Evolutionary conservation across 2,329 filamentous ascomycete genomes (phyloP), one percentile per base, ranked within the genome.

Genomic region (Scopulariopsis brevicaulis): DNA sequence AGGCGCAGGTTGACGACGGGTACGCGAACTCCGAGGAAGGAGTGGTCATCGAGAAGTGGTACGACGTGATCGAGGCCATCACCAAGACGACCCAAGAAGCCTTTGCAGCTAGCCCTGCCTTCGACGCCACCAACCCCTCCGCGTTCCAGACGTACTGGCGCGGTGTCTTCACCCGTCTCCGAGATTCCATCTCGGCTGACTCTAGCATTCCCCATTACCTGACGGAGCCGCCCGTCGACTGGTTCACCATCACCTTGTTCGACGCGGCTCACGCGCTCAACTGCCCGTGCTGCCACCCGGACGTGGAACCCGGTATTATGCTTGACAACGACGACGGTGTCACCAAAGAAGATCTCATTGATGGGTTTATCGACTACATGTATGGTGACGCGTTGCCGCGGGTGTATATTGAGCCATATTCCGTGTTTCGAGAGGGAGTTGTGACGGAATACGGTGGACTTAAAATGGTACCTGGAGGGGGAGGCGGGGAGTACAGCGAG

Each of bases 261-360:
- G 55, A 56, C 28, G 22, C 25, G 12, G 32, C 11, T 3, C 55
- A 56, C 20, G 24, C 25, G 14, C n/a, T 56, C 7, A 35, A 34
- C 18, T 56, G 55, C 43, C 55, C 55, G 7, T 56, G 55, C 55
- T 50, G 43, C 55, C 55, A 56, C 24, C 55, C 55, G 4, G 55
- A 56, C 15, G 40, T 34, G 6, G 43, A 56, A 5, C 40, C 55
- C 14, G 51, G 20, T 22, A 56, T 56, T n/a, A 14, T 34, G 25
- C 55, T 56, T 4, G 55, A 56, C 15, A 56, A 56, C 43, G 10
- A 35, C 15, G 55, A 51, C 24, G 55, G 55, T 10, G 55, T 56
- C 12, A 56, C 55, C 43, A 56, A 56, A 25, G 43, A 50, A 11
- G 55, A 56, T 18, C 20, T 56, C n/a, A 20, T 56, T 14, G 46